Evolutionary conservation across 345 rosid species (phyloP), one percentile per base, ranked within the genome.

Genomic region (Syzygium aqueum): DNA sequence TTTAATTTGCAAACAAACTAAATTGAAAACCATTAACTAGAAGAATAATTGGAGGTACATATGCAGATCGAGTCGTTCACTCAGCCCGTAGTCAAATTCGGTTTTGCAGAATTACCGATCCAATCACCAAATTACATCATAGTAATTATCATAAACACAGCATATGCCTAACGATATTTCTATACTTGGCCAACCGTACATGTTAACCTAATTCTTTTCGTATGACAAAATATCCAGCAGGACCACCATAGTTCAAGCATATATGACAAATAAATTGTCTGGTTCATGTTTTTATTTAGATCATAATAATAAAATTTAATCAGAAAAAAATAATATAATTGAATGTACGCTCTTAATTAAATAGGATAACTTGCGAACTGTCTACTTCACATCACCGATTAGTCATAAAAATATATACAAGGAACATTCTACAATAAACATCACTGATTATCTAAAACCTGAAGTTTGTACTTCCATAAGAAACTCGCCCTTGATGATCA

Each of bases 21-120:
- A 0, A 65, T 65, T 28, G 40, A 65, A 65, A 7, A 65, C 21
- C 5, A 0, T 28, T 0, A 30, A 65, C 77, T 65, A 7, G 37
- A 65, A 65, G 77, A 65, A 65, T 15, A 30, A 28, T 65, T 0
- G 3, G 77, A 28, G 2, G 40, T 65, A 30, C 11, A 65, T 7
- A 65, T 65, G 2, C 1, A 65, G 77, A 65, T 65, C 1, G 40
- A 15, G 22, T 40, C 40, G 0, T 65, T 30, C 77, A 15, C 22
- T 65, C 0, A 16, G 0, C 40, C 5, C 6, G 3, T 28, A 0
- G 30, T 14, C 30, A 7, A 7, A 65, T 65, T 65, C 6, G 1
- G 40, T 28, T 65, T 59, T 59, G 5, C 5, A 25, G 65, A 59
- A 59, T 59, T 2, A 65, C 30, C 22, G 1, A 65, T 28, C 77